Percentiles rank a stretch among this genome's conserved stretches.
Evolutionary conservation across 108 stramenopile genomes (phyloP).

Genomic region (Skeletonema marinoi): DNA sequence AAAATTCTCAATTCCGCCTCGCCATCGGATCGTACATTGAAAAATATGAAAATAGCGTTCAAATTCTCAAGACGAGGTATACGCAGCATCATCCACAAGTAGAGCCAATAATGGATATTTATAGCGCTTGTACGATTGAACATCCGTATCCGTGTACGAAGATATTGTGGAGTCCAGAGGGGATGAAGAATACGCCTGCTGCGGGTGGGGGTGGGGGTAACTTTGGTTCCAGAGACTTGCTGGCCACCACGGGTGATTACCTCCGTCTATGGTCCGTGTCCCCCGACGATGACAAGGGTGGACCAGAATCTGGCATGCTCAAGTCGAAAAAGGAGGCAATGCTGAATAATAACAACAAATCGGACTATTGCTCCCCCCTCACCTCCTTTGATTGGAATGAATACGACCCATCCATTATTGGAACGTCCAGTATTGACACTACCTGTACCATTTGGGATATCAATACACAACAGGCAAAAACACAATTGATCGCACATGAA

Average conservation of each 20-base stretch:
- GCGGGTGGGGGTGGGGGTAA: slow-evolving; percentile 11
- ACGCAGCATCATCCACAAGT: slow-evolving; percentile 28
- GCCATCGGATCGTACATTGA: slow-evolving; percentile 97
- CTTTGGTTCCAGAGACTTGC: slow-evolving; percentile 72
- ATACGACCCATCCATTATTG: slow-evolving; percentile 83
- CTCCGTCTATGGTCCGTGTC: slow-evolving; percentile 89
- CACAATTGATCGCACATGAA: slow-evolving; percentile 99
- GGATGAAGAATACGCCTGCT: background rate
- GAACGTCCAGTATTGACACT: slow-evolving; percentile 90
- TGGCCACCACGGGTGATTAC: slow-evolving; percentile 98
- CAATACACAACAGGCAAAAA: slow-evolving; percentile 75
- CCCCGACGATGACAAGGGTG: slow-evolving; percentile 40
- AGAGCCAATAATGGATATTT: slow-evolving; percentile 46
- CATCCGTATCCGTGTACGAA: slow-evolving; percentile 97
- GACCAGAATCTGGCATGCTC: background rate
- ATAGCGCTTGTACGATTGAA: slow-evolving; percentile 83
- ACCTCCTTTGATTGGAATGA: slow-evolving; percentile 98
- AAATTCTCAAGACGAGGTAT: slow-evolving; percentile 62
- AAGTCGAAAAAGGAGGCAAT: slow-evolving; percentile 37
- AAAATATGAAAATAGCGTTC: slow-evolving; percentile 96
- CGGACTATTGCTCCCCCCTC: slow-evolving; percentile 96
- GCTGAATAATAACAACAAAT: slow-evolving; percentile 95
- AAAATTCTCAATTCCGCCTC: slow-evolving; percentile 83
- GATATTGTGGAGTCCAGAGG: slow-evolving; percentile 88
- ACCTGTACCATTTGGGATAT: slow-evolving; percentile 99